A percentile compares a stretch with the other conserved stretches of the same genome.
Evolutionary conservation across 306 rosid species (phyloP).

Genomic region (Arachis stenosperma): DNA sequence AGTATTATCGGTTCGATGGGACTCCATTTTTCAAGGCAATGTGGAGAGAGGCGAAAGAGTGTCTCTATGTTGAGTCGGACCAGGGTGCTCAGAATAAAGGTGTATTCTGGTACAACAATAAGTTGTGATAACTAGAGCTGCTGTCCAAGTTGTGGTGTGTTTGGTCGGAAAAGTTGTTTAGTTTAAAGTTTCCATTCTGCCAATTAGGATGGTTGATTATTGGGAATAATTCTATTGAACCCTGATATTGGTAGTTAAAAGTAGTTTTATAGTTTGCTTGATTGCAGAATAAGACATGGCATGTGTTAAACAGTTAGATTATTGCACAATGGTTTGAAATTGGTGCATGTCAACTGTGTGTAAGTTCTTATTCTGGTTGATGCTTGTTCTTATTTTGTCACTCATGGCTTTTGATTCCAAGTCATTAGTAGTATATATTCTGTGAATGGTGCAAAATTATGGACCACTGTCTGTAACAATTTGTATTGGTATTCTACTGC

Average conservation of each 20-base stretch:
- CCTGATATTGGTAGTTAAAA: constrained; percentile 24
- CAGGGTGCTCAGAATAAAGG: constrained; percentile 57
- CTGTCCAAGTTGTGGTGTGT: constrained; percentile 2
- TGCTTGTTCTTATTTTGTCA: constrained; percentile 22
- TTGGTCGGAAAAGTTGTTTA: constrained; percentile 31
- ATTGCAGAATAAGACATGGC: constrained; percentile 41
- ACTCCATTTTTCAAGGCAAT: constrained; percentile 72
- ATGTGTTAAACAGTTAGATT: constrained; percentile 15
- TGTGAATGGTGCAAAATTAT: not conserved
- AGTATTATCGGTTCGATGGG: constrained; percentile 73
- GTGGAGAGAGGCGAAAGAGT: constrained; percentile 89
- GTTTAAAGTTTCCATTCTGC: constrained; percentile 15
- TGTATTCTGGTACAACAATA: constrained; percentile 88
- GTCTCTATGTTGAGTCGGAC: constrained; percentile 83
- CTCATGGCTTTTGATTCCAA: constrained; percentile 4
- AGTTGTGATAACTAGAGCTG: constrained; percentile 43
- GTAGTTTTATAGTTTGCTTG: constrained; percentile 28
- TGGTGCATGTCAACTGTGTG: constrained; percentile 30
- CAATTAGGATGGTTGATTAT: constrained; percentile 17
- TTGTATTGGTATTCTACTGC: constrained; percentile 9
- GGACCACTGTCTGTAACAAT: constrained; percentile 29
- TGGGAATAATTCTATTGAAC: constrained; percentile 42
- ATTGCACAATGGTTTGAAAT: constrained; percentile 30
- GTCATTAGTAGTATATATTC: not conserved
- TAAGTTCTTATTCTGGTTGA: constrained; percentile 26